Evolutionary conservation across 2,329 filamentous ascomycete species (phyloP), one percentile per base, ranked within the genome.

Genomic region (Tothia fuscella): DNA sequence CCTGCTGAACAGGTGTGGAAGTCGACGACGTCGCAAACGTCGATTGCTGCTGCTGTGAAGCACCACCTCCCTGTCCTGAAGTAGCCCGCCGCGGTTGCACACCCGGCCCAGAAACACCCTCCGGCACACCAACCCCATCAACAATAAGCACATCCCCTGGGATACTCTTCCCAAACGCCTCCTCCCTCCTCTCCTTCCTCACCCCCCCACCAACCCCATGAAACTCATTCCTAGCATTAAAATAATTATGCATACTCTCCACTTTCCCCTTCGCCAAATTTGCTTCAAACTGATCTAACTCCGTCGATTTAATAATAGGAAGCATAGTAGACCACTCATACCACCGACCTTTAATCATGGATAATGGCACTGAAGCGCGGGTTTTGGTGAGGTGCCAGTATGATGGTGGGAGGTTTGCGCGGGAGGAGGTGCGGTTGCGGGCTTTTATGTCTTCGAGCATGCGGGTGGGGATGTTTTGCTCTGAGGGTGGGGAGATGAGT

Each of bases 341-440:
- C 74, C 74, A 78, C 7, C 74, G 65, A 6, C 74, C 74, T 51
- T 74, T 74, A 49, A 76, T 56, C 30, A 74, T 67, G 13, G 62
- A 52, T 6, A 74, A 53, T 3, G 61, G 55, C 6, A 69, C 41
- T 12, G 55, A 57, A 2, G 51, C 46, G 12, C 45, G 45, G 1
- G 55, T 46, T 22, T 57, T 48, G 3, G 59, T 51, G 28, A 70
- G 60, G 33, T 63, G 63, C 65, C 66, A 71, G 53, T 61, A 68
- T 40, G 49, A 53, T 2, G 49, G 56, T 35, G 37, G 54, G 30
- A 34, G 52, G 48, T 50, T 57, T 43, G 40, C 58, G 58, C 7
- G 53, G 46, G 7, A 58, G 10, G 34, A 37, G 13, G 68, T 64
- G 17, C 54, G 53, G 43, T 72, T 72, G 28, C 68, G 63, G 49